Percentiles rank a stretch among this genome's conserved stretches.
Conservation (phyloP, 768 basidiomycete species). For the Tephrocybe rancida region DNA sequence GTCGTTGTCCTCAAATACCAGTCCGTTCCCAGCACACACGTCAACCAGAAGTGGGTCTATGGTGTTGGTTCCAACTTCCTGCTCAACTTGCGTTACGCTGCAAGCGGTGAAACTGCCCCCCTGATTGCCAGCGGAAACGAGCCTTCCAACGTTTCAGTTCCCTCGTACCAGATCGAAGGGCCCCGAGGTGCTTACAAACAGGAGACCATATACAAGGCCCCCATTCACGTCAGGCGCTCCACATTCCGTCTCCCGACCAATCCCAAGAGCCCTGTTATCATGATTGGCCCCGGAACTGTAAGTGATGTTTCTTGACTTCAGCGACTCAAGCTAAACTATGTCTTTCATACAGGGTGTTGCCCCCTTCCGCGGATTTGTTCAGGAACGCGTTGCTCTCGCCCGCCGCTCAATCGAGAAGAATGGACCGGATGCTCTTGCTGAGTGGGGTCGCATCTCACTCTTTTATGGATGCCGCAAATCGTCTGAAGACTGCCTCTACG, state of each 20-base stretch:
- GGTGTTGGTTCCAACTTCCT: conserved; percentile 96
- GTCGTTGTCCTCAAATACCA: conserved; percentile 95
- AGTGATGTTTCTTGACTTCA: conserved; percentile 33
- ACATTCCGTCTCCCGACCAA: conserved; percentile 98
- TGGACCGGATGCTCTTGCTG: conserved; percentile 87
- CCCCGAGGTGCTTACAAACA: conserved; percentile 84
- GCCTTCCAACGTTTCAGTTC: conserved; percentile 51
- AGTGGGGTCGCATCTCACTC: conserved; percentile 94
- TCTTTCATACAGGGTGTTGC: conserved; percentile 81
- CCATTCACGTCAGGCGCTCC: conserved; percentile 92
- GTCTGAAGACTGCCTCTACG: conserved; percentile 90
- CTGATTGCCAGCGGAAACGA: conserved; percentile 37
- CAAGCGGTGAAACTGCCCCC: conserved; percentile 57
- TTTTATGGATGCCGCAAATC: conserved; percentile 96
- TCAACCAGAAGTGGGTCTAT: conserved; percentile 69
- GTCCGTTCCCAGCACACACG: conserved; percentile 54
- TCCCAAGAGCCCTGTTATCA: conserved; percentile 97
- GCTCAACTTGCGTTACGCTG: conserved; percentile 84
- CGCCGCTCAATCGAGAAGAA: conserved; percentile 95
- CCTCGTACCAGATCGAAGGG: conserved; percentile 86
- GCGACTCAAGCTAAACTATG: conserved; percentile 12
- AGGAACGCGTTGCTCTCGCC: conserved; percentile 96
- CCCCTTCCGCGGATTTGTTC: conserved; percentile 98
- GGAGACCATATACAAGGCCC: conserved; percentile 76
- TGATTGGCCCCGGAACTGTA: conserved; percentile 98